Evolutionary conservation across 73 alveolate species (phyloP).

Genomic region (Effrenium voratum): DNA sequence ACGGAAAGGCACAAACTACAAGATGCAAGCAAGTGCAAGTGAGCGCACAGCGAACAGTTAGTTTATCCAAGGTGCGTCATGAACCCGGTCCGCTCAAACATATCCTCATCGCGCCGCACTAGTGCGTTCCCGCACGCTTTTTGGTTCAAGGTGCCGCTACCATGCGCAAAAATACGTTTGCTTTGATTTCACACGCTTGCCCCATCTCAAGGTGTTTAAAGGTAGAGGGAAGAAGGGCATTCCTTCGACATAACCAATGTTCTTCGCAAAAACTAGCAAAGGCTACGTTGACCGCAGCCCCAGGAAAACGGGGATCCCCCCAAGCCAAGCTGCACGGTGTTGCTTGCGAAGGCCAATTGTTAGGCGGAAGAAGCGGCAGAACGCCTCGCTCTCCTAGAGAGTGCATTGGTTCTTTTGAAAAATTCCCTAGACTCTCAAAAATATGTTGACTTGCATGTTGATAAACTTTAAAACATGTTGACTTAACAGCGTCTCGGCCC

Average conservation of each 20-base stretch:
- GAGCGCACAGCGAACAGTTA: too few species aligned
- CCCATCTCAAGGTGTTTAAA: background rate
- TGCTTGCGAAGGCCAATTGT: conserved; percentile 49
- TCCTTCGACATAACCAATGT: background rate
- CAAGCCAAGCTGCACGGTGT: conserved; percentile 12
- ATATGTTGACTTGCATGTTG: background rate
- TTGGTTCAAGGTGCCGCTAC: background rate
- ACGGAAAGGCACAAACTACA: too few species aligned
- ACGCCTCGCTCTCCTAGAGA: conserved; percentile 47
- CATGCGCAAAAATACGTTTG: background rate
- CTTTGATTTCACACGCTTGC: background rate
- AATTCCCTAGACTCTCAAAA: background rate
- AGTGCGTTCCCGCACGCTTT: background rate
- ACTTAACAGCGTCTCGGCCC: background rate
- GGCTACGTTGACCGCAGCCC: background rate
- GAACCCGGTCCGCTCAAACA: conserved; percentile 66
- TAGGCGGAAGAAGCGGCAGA: conserved; percentile 82
- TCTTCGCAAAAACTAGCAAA: background rate
- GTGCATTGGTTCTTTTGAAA: background rate
- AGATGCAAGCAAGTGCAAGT: too few species aligned
- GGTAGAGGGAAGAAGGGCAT: background rate
- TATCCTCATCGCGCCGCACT: conserved; percentile 1
- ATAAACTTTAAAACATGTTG: background rate
- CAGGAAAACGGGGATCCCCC: background rate
- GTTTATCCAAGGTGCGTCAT: conserved; percentile 32